A percentile compares a stretch with the other conserved stretches of the same genome.
Conservation (phyloP, 106 monocot species). For the Cymbidium sinense region DNA sequence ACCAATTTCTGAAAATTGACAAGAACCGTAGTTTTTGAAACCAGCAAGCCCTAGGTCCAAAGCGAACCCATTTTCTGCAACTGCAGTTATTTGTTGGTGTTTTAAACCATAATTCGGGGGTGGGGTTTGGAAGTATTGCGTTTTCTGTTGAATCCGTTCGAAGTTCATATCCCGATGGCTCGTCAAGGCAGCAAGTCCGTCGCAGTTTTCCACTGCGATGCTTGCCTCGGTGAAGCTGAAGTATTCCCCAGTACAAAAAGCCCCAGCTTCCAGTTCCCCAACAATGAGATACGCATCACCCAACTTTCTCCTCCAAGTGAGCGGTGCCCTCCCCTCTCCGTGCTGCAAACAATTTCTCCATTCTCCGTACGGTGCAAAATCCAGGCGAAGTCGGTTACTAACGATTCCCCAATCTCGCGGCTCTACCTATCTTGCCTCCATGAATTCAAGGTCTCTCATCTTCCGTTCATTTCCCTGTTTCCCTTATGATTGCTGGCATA, state of each 20-base stretch:
- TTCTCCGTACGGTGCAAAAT: conserved; percentile 61
- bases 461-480: not conserved
- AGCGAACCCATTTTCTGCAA: not conserved
- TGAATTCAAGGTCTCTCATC: conserved; percentile 28
- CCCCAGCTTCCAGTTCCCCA: conserved; percentile 20
- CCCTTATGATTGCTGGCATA: not conserved
- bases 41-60: not conserved
- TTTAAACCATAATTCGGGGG: not conserved
- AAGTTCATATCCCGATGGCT: conserved; percentile 2
- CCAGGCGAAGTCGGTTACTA: conserved; percentile 25
- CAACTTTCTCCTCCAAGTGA: conserved; percentile 55
- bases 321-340: conserved; percentile 56
- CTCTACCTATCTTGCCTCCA: conserved; percentile 58
- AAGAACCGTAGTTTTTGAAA: not conserved
- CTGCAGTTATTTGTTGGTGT: not conserved
- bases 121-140: not conserved
- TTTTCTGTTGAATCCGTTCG: not conserved
- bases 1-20: not conserved
- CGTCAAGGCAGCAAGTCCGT: conserved; percentile 12
- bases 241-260: conserved; percentile 24
- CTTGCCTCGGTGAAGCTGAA: conserved; percentile 50
- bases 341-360: conserved; percentile 64
- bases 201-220: conserved; percentile 40
- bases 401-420: conserved; percentile 34
- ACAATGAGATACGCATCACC: conserved; percentile 51